A percentile compares a stretch with the other conserved stretches of the same genome.
phyloP scores from a whole-genome alignment of 805 yeast genomes.

The Tetrapisispora phaffii region DNA sequence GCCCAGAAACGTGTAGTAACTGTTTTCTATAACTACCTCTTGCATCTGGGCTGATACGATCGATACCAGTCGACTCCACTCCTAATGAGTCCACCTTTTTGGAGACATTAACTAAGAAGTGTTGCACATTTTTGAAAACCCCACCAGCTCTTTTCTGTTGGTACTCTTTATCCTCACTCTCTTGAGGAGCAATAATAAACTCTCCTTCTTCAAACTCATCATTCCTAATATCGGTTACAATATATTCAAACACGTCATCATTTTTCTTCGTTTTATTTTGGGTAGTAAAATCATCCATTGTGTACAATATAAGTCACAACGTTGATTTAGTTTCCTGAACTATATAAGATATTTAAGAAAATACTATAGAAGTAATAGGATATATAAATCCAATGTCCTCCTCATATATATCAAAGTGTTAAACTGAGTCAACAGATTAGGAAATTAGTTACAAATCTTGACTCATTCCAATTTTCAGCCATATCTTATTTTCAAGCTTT shows the following conservation, averaged over 20 bases:
- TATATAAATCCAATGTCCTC: no score
- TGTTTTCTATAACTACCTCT: constrained; percentile 36
- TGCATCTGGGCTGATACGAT: constrained; percentile 59
- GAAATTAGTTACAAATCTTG: no score
- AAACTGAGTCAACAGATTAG: no score
- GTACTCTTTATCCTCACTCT: neutral
- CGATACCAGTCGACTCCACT: constrained; percentile 74
- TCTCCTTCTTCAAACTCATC: neutral
- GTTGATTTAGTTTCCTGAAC: neutral
- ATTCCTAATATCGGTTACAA: neutral
- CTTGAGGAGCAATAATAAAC: neutral
- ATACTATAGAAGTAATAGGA: neutral
- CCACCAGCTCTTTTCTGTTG: neutral
- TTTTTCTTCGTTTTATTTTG: neutral
- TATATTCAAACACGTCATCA: neutral
- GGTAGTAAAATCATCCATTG: neutral
- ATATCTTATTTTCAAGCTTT: no score
- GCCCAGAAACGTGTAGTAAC: constrained; percentile 46
- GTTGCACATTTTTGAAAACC: neutral
- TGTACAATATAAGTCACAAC: neutral
- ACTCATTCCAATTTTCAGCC: no score
- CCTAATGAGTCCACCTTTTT: constrained; percentile 43
- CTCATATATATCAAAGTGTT: no score
- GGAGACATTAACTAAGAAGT: constrained; percentile 23
- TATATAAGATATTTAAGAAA: neutral